These are phyloP conservation scores for Termitomyces sp. DNA, from an alignment of 1,284 basidiomycete species.

Conservation along the genomic window DNA sequence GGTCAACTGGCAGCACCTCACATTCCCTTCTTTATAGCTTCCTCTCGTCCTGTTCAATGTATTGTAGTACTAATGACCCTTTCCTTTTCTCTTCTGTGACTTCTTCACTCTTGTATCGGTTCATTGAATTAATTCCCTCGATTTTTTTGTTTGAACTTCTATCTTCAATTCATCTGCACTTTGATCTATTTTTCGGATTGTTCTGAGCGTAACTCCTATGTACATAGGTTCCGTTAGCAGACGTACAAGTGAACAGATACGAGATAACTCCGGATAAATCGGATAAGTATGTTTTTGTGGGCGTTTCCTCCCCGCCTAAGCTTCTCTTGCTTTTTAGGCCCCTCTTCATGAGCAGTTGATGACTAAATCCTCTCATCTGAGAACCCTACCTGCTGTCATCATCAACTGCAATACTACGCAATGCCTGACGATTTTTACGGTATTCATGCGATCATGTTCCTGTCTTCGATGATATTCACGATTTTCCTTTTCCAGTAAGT, in stretches of 20 bases:
- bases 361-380: neutral
- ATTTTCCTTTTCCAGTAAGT: conserved; percentile 16
- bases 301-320: too few species aligned
- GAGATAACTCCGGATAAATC: neutral
- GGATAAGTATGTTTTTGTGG: neutral
- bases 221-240: too few species aligned
- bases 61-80: conserved; percentile 14
- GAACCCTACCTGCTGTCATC: neutral
- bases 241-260: too few species aligned
- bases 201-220: neutral
- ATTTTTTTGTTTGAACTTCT: neutral
- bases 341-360: too few species aligned
- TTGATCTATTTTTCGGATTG: neutral
- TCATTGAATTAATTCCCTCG: neutral
- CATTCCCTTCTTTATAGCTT: conserved; percentile 7
- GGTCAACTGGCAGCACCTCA: neutral
- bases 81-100: neutral
- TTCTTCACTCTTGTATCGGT: neutral
- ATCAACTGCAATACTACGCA: neutral
- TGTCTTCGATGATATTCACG: conserved; percentile 2
- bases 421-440: conserved; percentile 8
- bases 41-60: conserved; percentile 11
- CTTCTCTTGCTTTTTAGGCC: too few species aligned
- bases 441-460: conserved; percentile 2
- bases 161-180: neutral